These are phyloP conservation scores for Gentiana dahurica DNA, from an alignment of 257 asterid species.

Conservation along the genomic window DNA sequence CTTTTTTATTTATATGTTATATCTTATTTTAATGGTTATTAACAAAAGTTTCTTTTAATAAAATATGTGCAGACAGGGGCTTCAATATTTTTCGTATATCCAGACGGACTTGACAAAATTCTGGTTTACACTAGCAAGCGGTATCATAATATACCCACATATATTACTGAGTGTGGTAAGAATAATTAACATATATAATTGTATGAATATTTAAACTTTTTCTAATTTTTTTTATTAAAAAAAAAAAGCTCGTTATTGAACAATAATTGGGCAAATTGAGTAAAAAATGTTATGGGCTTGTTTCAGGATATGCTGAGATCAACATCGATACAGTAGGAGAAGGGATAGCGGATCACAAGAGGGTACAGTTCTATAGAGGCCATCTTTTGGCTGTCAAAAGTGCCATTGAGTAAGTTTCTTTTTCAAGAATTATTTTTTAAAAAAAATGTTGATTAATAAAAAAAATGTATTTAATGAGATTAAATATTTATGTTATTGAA, in stretches of 20 bases:
- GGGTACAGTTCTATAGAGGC: conserved; percentile 19
- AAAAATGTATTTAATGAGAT: too few relatives aligned
- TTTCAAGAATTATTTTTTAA: not conserved
- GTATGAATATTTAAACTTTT: too few relatives aligned
- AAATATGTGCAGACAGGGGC: conserved; percentile 29
- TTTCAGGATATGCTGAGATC: conserved; percentile 11
- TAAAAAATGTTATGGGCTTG: too few relatives aligned
- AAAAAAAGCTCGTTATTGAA: too few relatives aligned
- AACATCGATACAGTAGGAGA: conserved; percentile 1
- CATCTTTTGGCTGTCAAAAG: conserved; percentile 28
- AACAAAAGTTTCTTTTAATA: not conserved
- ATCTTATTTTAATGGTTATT: not conserved
- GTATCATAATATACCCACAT: conserved; percentile 29
- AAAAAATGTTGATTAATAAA: too few relatives aligned
- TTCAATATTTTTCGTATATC: conserved; percentile 21
- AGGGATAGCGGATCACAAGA: conserved; percentile 11
- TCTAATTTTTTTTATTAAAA: too few relatives aligned
- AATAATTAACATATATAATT: too few relatives aligned
- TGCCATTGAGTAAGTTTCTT: conserved; percentile 32
- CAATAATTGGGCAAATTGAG: too few relatives aligned
- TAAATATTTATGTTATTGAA: too few relatives aligned
- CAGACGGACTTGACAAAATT: conserved; percentile 36
- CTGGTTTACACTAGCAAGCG: conserved; percentile 26
- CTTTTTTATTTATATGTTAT: not conserved
- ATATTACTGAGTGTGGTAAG: conserved; percentile 36